These are phyloP conservation scores for Cardamine chenopodiifolia DNA, from an alignment of 345 rosid genomes.

Conservation along the genomic window DNA sequence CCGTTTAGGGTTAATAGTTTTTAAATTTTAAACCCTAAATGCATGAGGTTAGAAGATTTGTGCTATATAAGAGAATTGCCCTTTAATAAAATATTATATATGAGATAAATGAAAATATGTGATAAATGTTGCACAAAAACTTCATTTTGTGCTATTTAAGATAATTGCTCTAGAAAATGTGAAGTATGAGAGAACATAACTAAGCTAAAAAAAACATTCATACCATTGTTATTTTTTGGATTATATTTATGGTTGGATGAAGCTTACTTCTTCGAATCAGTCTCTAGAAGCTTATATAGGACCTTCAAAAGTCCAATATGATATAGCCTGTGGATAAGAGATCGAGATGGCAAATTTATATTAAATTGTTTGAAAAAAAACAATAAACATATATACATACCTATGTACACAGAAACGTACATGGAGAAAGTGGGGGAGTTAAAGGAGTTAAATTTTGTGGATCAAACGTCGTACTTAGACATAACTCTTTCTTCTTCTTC, in stretches of 20 bases:
- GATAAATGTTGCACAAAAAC: no score
- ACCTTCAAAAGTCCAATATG: neutral
- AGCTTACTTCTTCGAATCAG: neutral
- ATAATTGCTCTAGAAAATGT: no score
- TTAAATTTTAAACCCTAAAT: no score
- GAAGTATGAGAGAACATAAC: neutral
- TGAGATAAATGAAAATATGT: no score
- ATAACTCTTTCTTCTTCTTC: neutral
- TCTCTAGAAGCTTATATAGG: neutral
- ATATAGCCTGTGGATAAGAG: neutral
- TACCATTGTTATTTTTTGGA: no score
- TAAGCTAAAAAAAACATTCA: no score
- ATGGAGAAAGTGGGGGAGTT: slow-evolving; percentile 34
- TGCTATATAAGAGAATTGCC: no score
- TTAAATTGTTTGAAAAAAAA: neutral
- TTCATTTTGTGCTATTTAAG: no score
- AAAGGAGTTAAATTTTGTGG: slow-evolving; percentile 22
- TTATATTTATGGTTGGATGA: neutral
- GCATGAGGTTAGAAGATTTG: no score
- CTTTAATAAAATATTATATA: no score
- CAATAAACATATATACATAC: neutral
- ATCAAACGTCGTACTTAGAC: slow-evolving; percentile 27
- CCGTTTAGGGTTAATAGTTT: no score
- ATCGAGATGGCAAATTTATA: neutral
- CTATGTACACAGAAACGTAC: neutral